Evolutionary conservation across 768 basidiomycete genomes (phyloP).

Genomic region (Suillus americanus): DNA sequence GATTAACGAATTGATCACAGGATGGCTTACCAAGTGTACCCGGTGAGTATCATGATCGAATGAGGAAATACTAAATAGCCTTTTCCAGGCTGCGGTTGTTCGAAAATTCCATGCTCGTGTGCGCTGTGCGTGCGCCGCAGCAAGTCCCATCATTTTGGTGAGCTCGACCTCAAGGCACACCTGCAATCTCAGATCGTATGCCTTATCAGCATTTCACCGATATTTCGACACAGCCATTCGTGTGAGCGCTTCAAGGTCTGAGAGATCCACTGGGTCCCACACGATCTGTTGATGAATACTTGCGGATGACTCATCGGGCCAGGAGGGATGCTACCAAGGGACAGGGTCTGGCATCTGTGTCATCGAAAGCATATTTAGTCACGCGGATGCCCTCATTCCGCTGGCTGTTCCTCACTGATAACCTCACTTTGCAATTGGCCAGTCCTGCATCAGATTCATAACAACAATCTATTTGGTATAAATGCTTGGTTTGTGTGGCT

Average conservation of each 20-base stretch:
- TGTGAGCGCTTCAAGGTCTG: background rate
- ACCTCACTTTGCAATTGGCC: background rate
- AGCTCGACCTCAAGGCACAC: constrained; percentile 21
- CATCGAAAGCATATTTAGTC: constrained; percentile 2
- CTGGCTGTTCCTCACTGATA: background rate
- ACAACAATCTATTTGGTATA: background rate
- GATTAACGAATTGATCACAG: constrained; percentile 5
- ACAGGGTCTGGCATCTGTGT: background rate
- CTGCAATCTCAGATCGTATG: constrained; percentile 26
- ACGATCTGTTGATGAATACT: constrained; percentile 1
- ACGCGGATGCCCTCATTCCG: constrained; percentile 10
- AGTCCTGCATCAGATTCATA: background rate
- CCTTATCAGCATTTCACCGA: constrained; percentile 32
- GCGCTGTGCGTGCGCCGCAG: constrained; percentile 13
- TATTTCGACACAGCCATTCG: constrained; percentile 12
- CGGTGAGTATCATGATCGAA: constrained; percentile 14
- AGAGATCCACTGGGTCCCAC: background rate
- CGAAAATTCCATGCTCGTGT: constrained; percentile 23
- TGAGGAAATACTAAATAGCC: constrained; percentile 13
- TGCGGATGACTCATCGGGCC: constrained; percentile 1
- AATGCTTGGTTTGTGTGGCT: background rate
- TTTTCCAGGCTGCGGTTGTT: constrained; percentile 18
- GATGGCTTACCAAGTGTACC: constrained; percentile 5
- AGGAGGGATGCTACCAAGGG: background rate
- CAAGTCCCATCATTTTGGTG: constrained; percentile 16